Evolutionary conservation across 73 alveolate species (phyloP), one percentile per base, ranked within the genome.

Genomic region (Paramecium sexaurelia): DNA sequence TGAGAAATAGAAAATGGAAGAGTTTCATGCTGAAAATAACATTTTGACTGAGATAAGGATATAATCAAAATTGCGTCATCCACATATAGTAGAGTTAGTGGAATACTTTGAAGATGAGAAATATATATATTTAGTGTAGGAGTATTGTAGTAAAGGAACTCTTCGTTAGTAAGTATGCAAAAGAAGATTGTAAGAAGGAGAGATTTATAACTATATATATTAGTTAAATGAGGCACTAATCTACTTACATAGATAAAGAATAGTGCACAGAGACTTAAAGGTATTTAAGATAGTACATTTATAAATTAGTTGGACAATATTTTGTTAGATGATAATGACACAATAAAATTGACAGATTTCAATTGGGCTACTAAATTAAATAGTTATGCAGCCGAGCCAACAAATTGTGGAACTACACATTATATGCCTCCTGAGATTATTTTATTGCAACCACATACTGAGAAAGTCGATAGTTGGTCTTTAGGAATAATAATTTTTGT

Each of bases 401-500:
- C 57, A 1, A 20, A 36, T 39, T 73, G 87, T 73, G 87, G 87
- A 2, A 73, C 87, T 11, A 73, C 87, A 11, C 55, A 73, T 36
- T 86, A 86, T 27, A 86, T 86, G 93, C 87, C 93, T 37, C 93
- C 93, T 55, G 98, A 95, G 90, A 93, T 95, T 86, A 92, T 95
- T 17, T 87, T 93, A 45, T 94, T 91, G 75, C 92, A 95, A 93
- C 94, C 84, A 40, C 93, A 94, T 83, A 96, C 91, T 84, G 91
- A 83, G 78, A 91, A 95, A 11, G 94, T 95, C 55, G 98, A 95
- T 93, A 93, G 93, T 33, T 95, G 98, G 98, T 85, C 96, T 55
- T 82, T 95, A 33, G 98, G 98, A 11, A 96, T 95, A 9, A 41
- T 95, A 43, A 69, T 95, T 87, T 95, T 93, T 91, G 98, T 73